Evolutionary conservation across 768 basidiomycete genomes (phyloP), one percentile per base, ranked within the genome.

Genomic region (Suillus paluster): DNA sequence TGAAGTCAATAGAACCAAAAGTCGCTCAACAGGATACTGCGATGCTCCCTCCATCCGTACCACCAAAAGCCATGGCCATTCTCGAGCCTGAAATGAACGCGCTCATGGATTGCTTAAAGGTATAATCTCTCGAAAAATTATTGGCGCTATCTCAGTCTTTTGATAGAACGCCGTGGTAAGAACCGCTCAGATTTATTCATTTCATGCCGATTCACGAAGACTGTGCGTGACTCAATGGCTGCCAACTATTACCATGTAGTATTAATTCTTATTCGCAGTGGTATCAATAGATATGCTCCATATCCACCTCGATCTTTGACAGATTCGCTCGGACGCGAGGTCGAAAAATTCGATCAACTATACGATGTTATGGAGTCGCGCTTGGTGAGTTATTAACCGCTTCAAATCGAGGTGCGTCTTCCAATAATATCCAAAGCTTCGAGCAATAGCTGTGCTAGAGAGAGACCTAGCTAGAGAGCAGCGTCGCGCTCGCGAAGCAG

Each of bases 341-440:
- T 92, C 4, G 90, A 93, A 70, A 88, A 84, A 68, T 94, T 89
- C 66, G 91, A 94, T 68, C 90, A 92, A 67, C 64, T 92, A 5
- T 91, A 90, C 67, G 92, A 94, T 69, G 79, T 86, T 2, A 85
- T 94, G 55, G 92, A 94, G 71, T 82, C 86, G 44, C 85, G 86
- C 57, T 67, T 94, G 65, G 92, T 86, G 72, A 73, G 86, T 75
- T 46, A 42, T 36, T 52, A 36, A 27, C 30, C 42, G 45, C 55
- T 49, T n/a, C 61, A 15, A 17, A 12, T 36, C 41, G 44, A 21
- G 9, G 46, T 39, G 42, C 50, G 55, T 54, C 56, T 50, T 36
- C 49, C 60, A 23, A 45, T 38, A 33, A 21, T n/a, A n/a, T 36
- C 23, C 54, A 21, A 39, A 94, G 92, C 79, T 87, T 59, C 87